Evolutionary conservation across 129 eudicot genomes (phyloP), one percentile per base, ranked within the genome.

Genomic region (Centella asiatica): DNA sequence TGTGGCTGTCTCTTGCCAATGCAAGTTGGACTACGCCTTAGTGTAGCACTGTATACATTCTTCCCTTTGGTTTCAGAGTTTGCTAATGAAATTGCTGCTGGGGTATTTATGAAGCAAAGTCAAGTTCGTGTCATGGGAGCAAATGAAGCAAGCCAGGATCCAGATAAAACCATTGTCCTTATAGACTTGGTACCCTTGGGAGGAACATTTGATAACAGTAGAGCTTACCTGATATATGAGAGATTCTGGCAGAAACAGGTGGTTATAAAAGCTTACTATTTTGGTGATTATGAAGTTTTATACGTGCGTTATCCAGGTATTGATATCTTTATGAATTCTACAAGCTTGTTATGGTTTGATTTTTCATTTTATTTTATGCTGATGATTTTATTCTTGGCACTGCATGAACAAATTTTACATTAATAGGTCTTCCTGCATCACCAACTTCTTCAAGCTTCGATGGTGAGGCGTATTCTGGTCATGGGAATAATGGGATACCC

Each of bases 61-160:
- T 89, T 89, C 45, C 97, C 97, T 28, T 83, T 85, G 78, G 97
- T 89, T 15, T 74, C 97, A 24, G 95, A 89, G 74, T 72, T 89
- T 50, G 92, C 97, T 36, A 31, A 55, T 14, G 95, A 85, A 78
- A 78, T 89, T 60, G 79, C 95, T 36, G 39, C 58, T 18, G 97
- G 92, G 45, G 80, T 85, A 19, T 72, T 69, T 52, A 69, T 89
- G 88, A 78, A 73, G 34, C 80, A 70, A 77, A 89, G 97, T 78
- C 95, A 89, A 78, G 97, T 89, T 64, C 85, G 92, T 47, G 80
- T 89, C 50, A 89, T 83, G 97, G 97, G 97, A 71, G 97, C 97
- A 68, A 83, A 85, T 58, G 90, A 81, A 63, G 97, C 83, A 20
- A 72, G 53, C 61, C 75, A 85, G 57, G 71, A 85, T 72, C 85